These are phyloP conservation scores for Termitomyces sp. DNA, from an alignment of 768 basidiomycete genomes.

Conservation along the genomic window DNA sequence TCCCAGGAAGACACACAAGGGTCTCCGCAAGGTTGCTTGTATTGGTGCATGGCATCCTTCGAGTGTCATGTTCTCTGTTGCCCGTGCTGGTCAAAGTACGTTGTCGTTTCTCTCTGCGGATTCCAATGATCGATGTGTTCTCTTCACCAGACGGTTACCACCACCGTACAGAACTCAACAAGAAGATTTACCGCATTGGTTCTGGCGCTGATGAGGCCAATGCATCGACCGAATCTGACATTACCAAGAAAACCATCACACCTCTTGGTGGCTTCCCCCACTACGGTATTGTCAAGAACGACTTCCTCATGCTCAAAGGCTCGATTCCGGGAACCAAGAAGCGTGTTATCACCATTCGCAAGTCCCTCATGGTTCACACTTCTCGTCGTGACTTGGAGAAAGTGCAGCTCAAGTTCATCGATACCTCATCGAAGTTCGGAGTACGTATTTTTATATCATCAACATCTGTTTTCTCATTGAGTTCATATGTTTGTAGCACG, in stretches of 20 bases:
- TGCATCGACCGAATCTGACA: slow-evolving; percentile 92
- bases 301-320: slow-evolving; percentile 96
- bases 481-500: slow-evolving; percentile 53
- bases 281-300: slow-evolving; percentile 98
- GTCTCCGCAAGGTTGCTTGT: slow-evolving; percentile 99
- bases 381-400: slow-evolving; percentile 96
- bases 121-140: background rate
- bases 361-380: slow-evolving; percentile 95
- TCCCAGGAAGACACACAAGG: slow-evolving; percentile 98
- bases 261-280: slow-evolving; percentile 99
- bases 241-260: slow-evolving; percentile 90
- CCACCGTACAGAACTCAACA: slow-evolving; percentile 97
- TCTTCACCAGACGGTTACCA: slow-evolving; percentile 77
- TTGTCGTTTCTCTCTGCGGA: slow-evolving; percentile 9
- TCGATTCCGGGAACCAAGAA: slow-evolving; percentile 95
- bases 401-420: slow-evolving; percentile 97
- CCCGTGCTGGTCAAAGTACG: slow-evolving; percentile 99
- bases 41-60: slow-evolving; percentile 98
- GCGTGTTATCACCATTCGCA: slow-evolving; percentile 95
- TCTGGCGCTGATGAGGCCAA: slow-evolving; percentile 71
- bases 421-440: slow-evolving; percentile 96
- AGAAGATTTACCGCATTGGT: slow-evolving; percentile 97
- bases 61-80: slow-evolving; percentile 99
- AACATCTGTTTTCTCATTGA: background rate
- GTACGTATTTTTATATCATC: slow-evolving; percentile 40